Evolutionary conservation across 2,329 filamentous ascomycete genomes (phyloP).

Genomic region (Pseudogymnoascus sp.): DNA sequence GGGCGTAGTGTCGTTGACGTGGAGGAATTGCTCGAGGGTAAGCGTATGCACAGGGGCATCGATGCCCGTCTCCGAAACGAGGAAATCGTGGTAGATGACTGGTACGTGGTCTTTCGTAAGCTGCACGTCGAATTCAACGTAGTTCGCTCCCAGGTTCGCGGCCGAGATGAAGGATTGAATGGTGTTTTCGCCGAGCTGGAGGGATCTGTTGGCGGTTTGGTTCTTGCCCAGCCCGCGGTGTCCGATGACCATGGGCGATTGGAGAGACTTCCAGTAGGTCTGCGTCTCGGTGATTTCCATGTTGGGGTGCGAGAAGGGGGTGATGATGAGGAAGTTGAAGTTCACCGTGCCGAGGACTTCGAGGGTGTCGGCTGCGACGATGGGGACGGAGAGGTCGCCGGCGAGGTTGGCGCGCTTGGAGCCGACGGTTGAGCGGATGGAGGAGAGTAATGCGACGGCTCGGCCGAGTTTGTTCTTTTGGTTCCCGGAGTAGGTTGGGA

Average conservation of each 20-base stretch:
- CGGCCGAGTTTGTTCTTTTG: constrained; percentile 84
- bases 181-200: constrained; percentile 95
- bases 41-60: constrained; percentile 94
- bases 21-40: constrained; percentile 90
- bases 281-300: constrained; percentile 86
- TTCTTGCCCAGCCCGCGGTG: constrained; percentile 84
- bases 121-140: constrained; percentile 80
- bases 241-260: constrained; percentile 74
- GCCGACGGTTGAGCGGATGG: constrained; percentile 73
- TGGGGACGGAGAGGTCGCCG: constrained; percentile 85
- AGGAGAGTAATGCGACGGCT: constrained; percentile 79
- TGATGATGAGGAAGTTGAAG: constrained; percentile 94
- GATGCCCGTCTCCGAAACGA: constrained; percentile 95
- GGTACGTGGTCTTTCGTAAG: constrained; percentile 98
- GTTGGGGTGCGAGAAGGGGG: constrained; percentile 85
- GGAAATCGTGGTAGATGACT: constrained; percentile 96
- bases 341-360: constrained; percentile 93
- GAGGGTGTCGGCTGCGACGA: constrained; percentile 70
- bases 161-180: constrained; percentile 93
- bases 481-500: constrained; percentile 89
- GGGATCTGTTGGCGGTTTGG: constrained; percentile 67
- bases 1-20: constrained; percentile 51
- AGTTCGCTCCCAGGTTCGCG: constrained; percentile 77
- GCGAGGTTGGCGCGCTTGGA: constrained; percentile 85
- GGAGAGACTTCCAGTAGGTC: constrained; percentile 93